A percentile compares a stretch with the other conserved stretches of the same genome.
Evolutionary conservation across 805 yeast species (phyloP).

Genomic region (Kluyveromyces aestuarii): DNA sequence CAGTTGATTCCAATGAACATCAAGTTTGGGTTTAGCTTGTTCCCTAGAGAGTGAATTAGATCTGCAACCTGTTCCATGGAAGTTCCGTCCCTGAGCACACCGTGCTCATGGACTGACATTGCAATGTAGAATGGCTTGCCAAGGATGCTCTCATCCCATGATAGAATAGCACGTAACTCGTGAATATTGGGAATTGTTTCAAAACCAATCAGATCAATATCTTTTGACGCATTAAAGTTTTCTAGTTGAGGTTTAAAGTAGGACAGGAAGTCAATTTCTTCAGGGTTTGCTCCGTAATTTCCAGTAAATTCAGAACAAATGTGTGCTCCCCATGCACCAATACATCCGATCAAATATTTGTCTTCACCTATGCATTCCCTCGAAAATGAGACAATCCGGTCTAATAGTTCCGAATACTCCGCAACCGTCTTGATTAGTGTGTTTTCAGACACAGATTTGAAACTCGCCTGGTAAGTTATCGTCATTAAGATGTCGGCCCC

Average conservation of each 20-base stretch:
- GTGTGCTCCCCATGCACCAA: slow-evolving; percentile 74
- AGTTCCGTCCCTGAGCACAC: slow-evolving; percentile 44
- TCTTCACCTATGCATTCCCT: slow-evolving; percentile 18
- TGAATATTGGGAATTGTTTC: slow-evolving; percentile 63
- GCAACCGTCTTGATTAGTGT: slow-evolving; percentile 11
- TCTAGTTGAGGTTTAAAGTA: slow-evolving; percentile 30
- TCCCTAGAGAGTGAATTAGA: slow-evolving; percentile 11
- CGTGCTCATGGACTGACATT: slow-evolving; percentile 34
- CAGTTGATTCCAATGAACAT: slow-evolving; percentile 64
- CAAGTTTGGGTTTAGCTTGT: slow-evolving; percentile 22
- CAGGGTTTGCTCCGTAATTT: slow-evolving; percentile 35
- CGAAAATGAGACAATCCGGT: slow-evolving; percentile 15
- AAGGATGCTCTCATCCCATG: slow-evolving; percentile 28
- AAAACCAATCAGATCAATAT: slow-evolving; percentile 49
- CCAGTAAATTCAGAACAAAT: slow-evolving; percentile 68
- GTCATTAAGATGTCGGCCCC: slow-evolving; percentile 52
- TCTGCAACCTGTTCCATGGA: slow-evolving; percentile 27
- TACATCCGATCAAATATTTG: slow-evolving; percentile 37
- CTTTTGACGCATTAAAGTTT: slow-evolving; percentile 39
- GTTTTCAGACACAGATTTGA: slow-evolving; percentile 30
- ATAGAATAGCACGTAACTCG: slow-evolving; percentile 45
- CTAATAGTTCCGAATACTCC: slow-evolving; percentile 16
- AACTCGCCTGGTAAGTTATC: slow-evolving; percentile 53
- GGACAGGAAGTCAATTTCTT: slow-evolving; percentile 23
- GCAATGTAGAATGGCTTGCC: slow-evolving; percentile 36